Evolutionary conservation across 2,329 filamentous ascomycete species (phyloP).

Genomic region (Davidsoniella neocaledoniae): DNA sequence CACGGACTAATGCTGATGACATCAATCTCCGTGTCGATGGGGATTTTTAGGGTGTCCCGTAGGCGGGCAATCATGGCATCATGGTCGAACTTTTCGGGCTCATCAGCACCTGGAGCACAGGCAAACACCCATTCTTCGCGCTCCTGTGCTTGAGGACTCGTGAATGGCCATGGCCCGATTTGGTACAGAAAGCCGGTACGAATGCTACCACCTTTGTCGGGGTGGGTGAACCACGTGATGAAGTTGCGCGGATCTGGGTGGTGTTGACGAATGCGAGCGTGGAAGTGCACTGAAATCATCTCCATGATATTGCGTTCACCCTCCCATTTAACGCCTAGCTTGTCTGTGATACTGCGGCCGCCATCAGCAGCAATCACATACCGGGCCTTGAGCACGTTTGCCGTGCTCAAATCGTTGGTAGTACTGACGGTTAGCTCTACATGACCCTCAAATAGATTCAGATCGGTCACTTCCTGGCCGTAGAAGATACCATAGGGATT

Average conservation of each 20-base stretch:
- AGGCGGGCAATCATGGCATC: slow-evolving; percentile 1
- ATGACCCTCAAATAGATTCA: background rate
- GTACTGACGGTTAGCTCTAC: background rate
- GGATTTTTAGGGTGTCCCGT: slow-evolving; percentile 7
- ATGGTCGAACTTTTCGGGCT: background rate
- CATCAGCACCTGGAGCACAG: slow-evolving; percentile 1
- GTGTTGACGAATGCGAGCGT: background rate
- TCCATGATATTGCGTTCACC: slow-evolving; percentile 7
- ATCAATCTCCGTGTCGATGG: background rate
- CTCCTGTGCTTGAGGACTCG: background rate
- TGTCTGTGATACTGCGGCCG: slow-evolving; percentile 3
- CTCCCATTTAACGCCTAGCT: slow-evolving; percentile 5
- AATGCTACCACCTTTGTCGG: slow-evolving; percentile 7
- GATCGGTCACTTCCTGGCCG: slow-evolving; percentile 5
- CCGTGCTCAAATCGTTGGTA: background rate
- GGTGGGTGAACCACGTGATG: slow-evolving; percentile 8
- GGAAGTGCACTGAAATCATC: slow-evolving; percentile 8
- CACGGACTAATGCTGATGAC: slow-evolving; percentile 6
- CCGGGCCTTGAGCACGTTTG: background rate
- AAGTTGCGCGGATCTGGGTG: slow-evolving; percentile 7
- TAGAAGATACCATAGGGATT: slow-evolving; percentile 7
- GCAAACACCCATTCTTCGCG: slow-evolving; percentile 5
- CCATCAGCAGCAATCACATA: slow-evolving; percentile 7
- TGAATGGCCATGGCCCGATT: slow-evolving; percentile 6
- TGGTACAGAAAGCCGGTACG: slow-evolving; percentile 8